These are phyloP conservation scores for Huntiella bhutanensis DNA, from an alignment of 2,329 filamentous ascomycete species.

Conservation along the genomic window DNA sequence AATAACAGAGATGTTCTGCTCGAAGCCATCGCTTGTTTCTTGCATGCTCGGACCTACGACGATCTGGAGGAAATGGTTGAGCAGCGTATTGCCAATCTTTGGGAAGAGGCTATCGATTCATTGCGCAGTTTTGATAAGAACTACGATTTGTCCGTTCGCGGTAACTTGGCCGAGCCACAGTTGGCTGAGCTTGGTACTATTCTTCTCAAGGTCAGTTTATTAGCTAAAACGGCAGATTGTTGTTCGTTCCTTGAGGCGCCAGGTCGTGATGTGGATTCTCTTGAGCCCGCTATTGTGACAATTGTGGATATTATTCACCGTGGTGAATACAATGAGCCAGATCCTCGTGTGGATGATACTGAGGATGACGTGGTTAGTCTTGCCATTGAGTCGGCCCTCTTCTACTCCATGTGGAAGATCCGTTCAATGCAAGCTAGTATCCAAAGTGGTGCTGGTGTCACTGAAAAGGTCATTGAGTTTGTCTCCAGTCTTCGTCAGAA, in stretches of 20 bases:
- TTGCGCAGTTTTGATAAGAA: slow-evolving; percentile 53
- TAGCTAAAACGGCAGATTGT: slow-evolving; percentile 64
- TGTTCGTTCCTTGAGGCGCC: slow-evolving; percentile 52
- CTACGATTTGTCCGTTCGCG: slow-evolving; percentile 51
- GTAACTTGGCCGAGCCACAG: slow-evolving; percentile 44
- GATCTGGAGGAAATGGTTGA: slow-evolving; percentile 77
- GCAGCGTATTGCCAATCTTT: slow-evolving; percentile 59
- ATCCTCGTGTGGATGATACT: slow-evolving; percentile 51
- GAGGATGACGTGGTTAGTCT: slow-evolving; percentile 64
- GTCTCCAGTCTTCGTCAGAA: slow-evolving; percentile 35
- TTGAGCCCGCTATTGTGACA: slow-evolving; percentile 41
- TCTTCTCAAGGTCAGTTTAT: slow-evolving; percentile 60
- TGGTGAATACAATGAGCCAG: slow-evolving; percentile 48
- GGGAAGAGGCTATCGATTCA: slow-evolving; percentile 64
- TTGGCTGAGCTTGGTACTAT: slow-evolving; percentile 56
- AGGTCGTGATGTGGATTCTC: slow-evolving; percentile 27
- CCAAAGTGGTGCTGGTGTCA: slow-evolving; percentile 33
- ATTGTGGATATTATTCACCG: slow-evolving; percentile 56
- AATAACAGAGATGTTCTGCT: slow-evolving; percentile 68
- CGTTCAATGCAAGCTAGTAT: slow-evolving; percentile 38
- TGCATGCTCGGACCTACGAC: slow-evolving; percentile 71
- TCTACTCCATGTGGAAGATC: slow-evolving; percentile 94
- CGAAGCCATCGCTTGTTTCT: slow-evolving; percentile 63
- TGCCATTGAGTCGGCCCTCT: slow-evolving; percentile 56
- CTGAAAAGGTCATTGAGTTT: slow-evolving; percentile 39